Evolutionary conservation across 352 stramenopile species (phyloP), one percentile per base, ranked within the genome.

Genomic region (Hyaloperonospora brassicae): DNA sequence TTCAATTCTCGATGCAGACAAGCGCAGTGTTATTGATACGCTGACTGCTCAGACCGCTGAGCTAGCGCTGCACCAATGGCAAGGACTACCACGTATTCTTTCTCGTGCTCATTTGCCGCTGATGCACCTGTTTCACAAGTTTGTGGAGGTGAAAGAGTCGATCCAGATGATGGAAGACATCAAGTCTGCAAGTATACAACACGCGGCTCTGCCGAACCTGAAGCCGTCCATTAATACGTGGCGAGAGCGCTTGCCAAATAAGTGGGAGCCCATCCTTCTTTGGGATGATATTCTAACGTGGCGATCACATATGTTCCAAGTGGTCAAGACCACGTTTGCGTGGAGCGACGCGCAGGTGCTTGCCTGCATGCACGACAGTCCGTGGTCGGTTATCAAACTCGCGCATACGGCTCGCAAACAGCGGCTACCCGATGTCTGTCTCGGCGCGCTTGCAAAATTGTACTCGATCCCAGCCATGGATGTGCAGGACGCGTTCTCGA

Each of bases 241-340:
- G 90, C 71, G 89, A 41, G 87, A 97, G 59, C 86, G 90, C 1
- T 66, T 97, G 44, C 89, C 89, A 8, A 97, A 97, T 67, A 94
- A 95, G 62, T 97, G 89, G 85, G 90, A 97, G 34, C 83, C 84
- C 11, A 92, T 97, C 65, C 62, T 95, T 50, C 62, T 95, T 10
- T 97, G 90, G 90, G 89, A 97, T 55, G 86, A 96, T 50, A 93
- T 97, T 31, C 66, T 97, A 17, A 96, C 85, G 50, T 97, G 90
- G 90, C 77, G 90, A 22, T 87, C 84, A 43, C 87, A 97, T 74
- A 95, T 97, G 77, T 96, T 96, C 68, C 73, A 92, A 57, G 73
- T 93, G 25, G 77, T 96, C 25, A 95, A 94, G 66, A 93, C 60
- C 23, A 92, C 79, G 23, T 95, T 94, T 50, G 84, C 70, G 7